Evolutionary conservation across 2,329 filamentous ascomycete species (phyloP), one percentile per base, ranked within the genome.

Genomic region (Fusarium heterosporum): DNA sequence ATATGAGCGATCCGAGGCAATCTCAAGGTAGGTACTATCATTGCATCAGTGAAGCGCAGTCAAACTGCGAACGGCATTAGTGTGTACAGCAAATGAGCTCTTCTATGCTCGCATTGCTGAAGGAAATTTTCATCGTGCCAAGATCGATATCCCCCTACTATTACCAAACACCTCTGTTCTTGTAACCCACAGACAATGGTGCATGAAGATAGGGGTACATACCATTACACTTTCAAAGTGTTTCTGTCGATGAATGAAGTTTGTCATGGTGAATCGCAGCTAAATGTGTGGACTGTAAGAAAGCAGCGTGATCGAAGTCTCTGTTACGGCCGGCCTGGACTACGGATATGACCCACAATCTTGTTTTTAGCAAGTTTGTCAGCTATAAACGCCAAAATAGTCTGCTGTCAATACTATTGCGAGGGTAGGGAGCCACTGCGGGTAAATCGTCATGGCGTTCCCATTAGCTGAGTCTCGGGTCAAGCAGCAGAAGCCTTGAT

Each of bases 61-160:
- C 48, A 45, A 57, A 62, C 47, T 61, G 59, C 56, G 57, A 63
- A 82, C 76, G 84, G 84, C 84, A 86, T 86, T 78, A 79, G 84
- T 86, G 84, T 86, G 84, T 86, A 86, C 84, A 85, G 82, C 84
- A 82, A 82, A 78, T 83, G 81, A 82, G 81, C 79, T 78, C 72
- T 75, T 76, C 76, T 73, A 78, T 84, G 82, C 83, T 82, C 81
- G 74, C 77, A 73, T 80, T 83, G 83, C 81, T 85, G 84, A 86
- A 86, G 84, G 84, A 85, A 79, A 77, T 77, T 79, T 79, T 69
- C 40, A 78, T 79, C 84, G 83, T 86, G 84, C 84, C 84, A 80
- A 86, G 80, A 86, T 77, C 68, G 73, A 82, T 72, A 72, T 59
- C 70, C 81, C 56, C 81, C 78, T 78, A 79, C 78, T 80, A 85